Conservation (phyloP, 2,329 filamentous ascomycete genomes). For the Aspergillus flavus region DNA sequence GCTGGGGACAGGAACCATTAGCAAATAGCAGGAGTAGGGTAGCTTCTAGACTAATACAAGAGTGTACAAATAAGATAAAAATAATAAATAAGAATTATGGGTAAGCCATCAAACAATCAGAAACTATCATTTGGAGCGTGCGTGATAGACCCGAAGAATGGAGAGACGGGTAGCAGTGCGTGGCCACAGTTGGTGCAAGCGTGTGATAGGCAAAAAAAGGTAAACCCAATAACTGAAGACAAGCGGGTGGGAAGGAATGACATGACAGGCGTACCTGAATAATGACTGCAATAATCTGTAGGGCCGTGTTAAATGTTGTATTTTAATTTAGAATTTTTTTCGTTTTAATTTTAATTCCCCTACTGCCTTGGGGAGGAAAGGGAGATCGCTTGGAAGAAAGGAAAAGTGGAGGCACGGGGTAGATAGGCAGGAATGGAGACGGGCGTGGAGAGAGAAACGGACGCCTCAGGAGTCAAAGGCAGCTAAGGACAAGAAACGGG, state of each 20-base stretch:
- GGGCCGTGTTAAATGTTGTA: conserved; percentile 21
- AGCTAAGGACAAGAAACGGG: conserved; percentile 10
- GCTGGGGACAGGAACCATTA: conserved; percentile 14
- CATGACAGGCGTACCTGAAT: conserved; percentile 28
- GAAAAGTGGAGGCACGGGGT: conserved; percentile 32
- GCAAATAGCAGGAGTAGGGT: conserved; percentile 7
- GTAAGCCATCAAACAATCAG: conserved; percentile 14
- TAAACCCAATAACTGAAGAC: conserved; percentile 19
- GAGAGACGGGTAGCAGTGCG: conserved; percentile 28
- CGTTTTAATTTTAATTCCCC: conserved; percentile 12
- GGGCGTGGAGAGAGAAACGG: conserved; percentile 25
- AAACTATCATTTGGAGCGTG: conserved; percentile 19
- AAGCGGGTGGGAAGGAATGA: conserved; percentile 19
- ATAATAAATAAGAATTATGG: conserved; percentile 5
- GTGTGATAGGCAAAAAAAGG: conserved; percentile 19
- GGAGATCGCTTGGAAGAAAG: conserved; percentile 22
- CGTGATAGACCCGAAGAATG: conserved; percentile 27
- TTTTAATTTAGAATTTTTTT: conserved; percentile 23
- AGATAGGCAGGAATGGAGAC: conserved; percentile 28
- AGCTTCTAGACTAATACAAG: neutral
- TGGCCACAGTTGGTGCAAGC: conserved; percentile 28
- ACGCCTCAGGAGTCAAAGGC: conserved; percentile 17
- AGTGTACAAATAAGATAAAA: conserved; percentile 3
- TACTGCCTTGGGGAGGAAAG: conserved; percentile 10
- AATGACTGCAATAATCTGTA: conserved; percentile 23